Evolutionary conservation across 2,329 filamentous ascomycete species (phyloP).

Genomic region (Monascus ruber): DNA sequence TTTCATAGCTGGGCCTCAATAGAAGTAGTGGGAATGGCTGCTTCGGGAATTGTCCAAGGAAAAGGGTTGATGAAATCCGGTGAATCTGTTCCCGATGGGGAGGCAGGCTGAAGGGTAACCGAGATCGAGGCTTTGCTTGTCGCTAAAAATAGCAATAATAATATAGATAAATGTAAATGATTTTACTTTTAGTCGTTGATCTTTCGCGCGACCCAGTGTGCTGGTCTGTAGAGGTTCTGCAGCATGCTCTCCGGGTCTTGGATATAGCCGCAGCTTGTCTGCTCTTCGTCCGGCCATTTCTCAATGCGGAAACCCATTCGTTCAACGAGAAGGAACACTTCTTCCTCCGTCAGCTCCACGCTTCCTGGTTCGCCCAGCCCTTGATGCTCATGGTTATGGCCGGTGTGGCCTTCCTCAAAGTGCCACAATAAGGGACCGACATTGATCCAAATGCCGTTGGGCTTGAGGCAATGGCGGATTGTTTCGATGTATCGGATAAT

Average conservation of each 20-base stretch:
- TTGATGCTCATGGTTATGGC: slow-evolving; percentile 19
- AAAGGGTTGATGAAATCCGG: no score
- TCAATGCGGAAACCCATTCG: slow-evolving; percentile 68
- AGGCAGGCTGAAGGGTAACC: no score
- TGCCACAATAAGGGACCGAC: slow-evolving; percentile 91
- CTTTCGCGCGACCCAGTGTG: slow-evolving; percentile 80
- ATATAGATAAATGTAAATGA: no score
- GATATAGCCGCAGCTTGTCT: slow-evolving; percentile 60
- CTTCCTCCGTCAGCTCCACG: slow-evolving; percentile 81
- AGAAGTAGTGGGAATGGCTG: no score
- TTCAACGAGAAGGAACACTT: slow-evolving; percentile 66
- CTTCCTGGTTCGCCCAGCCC: slow-evolving; percentile 83
- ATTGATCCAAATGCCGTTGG: slow-evolving; percentile 76
- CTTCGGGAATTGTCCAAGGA: no score
- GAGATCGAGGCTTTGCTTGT: no score
- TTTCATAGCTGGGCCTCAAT: no score
- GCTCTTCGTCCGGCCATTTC: slow-evolving; percentile 47
- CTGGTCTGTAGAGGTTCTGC: slow-evolving; percentile 67
- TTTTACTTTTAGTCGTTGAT: no score
- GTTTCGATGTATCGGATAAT: slow-evolving; percentile 80
- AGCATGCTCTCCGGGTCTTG: slow-evolving; percentile 78
- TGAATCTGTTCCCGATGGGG: no score
- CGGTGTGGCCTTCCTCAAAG: slow-evolving; percentile 54
- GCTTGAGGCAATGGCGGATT: slow-evolving; percentile 63
- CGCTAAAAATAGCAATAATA: no score